Evolutionary conservation across 148 eudicot species (phyloP).

Genomic region (Silene latifolia): DNA sequence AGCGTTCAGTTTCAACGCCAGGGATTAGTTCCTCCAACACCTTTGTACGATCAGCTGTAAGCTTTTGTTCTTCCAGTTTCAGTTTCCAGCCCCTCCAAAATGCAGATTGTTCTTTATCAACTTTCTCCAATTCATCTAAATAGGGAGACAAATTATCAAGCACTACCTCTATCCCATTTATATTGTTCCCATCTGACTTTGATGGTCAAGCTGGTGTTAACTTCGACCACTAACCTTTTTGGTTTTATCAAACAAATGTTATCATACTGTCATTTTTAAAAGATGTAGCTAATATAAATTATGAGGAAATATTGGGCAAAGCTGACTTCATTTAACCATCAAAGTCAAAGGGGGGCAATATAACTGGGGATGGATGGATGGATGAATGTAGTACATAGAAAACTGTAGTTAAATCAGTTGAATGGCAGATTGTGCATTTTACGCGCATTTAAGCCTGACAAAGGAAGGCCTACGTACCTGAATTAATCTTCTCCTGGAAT

Average conservation of each 20-base stretch:
- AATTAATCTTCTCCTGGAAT: slow-evolving; percentile 66
- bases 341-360: neutral
- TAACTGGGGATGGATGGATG: neutral
- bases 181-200: neutral
- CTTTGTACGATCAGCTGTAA: slow-evolving; percentile 69
- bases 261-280: neutral
- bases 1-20: slow-evolving; percentile 76
- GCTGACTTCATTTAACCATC: neutral
- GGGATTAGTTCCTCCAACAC: slow-evolving; percentile 89
- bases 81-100: slow-evolving; percentile 98
- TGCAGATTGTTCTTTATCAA: slow-evolving; percentile 72
- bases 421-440: neutral
- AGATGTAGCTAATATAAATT: neutral
- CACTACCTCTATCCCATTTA: neutral
- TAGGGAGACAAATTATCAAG: slow-evolving; percentile 19
- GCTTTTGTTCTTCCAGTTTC: slow-evolving; percentile 86
- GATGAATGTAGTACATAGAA: neutral
- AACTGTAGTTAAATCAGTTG: too few relatives aligned
- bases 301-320: neutral
- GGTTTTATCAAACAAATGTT: neutral
- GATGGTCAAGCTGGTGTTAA: neutral
- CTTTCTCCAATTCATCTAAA: slow-evolving; percentile 68
- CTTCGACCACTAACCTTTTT: neutral
- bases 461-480: slow-evolving; percentile 45
- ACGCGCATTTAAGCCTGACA: neutral